phyloP scores from a whole-genome alignment of 1,284 basidiomycete species.

The Ustilago esculenta region DNA sequence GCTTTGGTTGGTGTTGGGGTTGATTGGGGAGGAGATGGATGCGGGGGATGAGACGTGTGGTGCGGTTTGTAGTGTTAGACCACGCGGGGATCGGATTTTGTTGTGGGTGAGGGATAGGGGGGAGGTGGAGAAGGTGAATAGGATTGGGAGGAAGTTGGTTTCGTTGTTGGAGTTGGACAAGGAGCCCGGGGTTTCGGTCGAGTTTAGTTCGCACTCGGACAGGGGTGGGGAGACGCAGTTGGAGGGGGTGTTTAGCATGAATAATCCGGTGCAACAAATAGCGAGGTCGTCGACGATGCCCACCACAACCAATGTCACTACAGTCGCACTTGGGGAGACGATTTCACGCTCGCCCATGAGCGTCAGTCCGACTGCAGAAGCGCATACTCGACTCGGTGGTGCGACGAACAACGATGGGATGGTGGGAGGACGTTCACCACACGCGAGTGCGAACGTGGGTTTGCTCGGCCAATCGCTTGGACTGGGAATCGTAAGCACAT shows the following conservation, averaged over 20 bases:
- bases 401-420: too few species aligned
- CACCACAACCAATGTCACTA: too few species aligned
- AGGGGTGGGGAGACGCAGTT: conserved; percentile 1
- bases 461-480: conserved; percentile 33
- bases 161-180: conserved; percentile 34
- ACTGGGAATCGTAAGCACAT: conserved; percentile 3
- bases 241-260: conserved; percentile 12
- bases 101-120: conserved; percentile 85
- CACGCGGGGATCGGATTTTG: conserved; percentile 88
- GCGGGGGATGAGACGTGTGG: conserved; percentile 85
- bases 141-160: conserved; percentile 76
- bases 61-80: conserved; percentile 81
- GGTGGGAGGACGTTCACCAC: conserved; percentile 11
- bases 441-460: not conserved
- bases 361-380: too few species aligned
- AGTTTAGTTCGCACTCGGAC: conserved; percentile 38
- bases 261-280: conserved; percentile 16
- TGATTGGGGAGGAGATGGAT: conserved; percentile 89
- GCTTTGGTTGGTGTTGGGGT: conserved; percentile 87
- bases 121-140: conserved; percentile 82
- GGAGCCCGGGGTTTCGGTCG: conserved; percentile 38
- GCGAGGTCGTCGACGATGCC: conserved; percentile 18
- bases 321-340: too few species aligned
- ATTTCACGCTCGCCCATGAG: too few species aligned
- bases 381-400: too few species aligned